A percentile compares a stretch with the other conserved stretches of the same genome.
Evolutionary conservation across 169 alveolate species (phyloP).

Genomic region (Cryptosporidium xiaoi): DNA sequence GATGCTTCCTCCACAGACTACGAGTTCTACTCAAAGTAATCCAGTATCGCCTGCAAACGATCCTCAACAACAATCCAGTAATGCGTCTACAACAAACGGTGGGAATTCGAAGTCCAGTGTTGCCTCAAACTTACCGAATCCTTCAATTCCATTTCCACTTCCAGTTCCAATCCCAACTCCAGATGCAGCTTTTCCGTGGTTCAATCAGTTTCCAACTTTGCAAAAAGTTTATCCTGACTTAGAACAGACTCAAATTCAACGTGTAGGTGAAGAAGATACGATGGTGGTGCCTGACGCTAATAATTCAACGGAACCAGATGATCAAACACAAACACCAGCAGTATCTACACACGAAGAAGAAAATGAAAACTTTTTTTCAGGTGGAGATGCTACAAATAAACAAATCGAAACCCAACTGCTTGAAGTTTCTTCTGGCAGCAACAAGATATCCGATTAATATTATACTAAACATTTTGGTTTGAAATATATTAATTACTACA

Average conservation of each 20-base stretch:
- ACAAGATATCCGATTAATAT: constrained; percentile 37
- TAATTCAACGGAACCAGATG: background rate
- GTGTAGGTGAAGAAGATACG: too few species aligned
- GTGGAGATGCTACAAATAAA: constrained; percentile 6
- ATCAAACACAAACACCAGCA: too few species aligned
- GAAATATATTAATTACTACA: too few species aligned
- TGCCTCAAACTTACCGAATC: background rate
- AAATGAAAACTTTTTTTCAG: constrained; percentile 3
- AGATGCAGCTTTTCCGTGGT: constrained; percentile 7
- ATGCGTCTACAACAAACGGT: background rate
- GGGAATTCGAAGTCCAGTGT: background rate
- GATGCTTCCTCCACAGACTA: constrained; percentile 10
- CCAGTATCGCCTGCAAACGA: constrained; percentile 17
- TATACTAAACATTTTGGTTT: background rate
- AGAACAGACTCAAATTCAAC: constrained; percentile 21
- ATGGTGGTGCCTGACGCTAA: too few species aligned
- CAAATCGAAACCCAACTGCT: constrained; percentile 53
- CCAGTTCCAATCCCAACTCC: too few species aligned
- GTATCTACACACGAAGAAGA: too few species aligned
- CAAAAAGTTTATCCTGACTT: constrained; percentile 1
- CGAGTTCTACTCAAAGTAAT: background rate
- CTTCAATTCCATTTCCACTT: too few species aligned
- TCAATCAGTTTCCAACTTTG: constrained; percentile 2
- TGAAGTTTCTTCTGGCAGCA: constrained; percentile 67
- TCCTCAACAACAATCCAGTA: background rate